These are phyloP conservation scores for Trichosporon faecale DNA, from an alignment of 1,284 basidiomycete species.

Conservation along the genomic window DNA sequence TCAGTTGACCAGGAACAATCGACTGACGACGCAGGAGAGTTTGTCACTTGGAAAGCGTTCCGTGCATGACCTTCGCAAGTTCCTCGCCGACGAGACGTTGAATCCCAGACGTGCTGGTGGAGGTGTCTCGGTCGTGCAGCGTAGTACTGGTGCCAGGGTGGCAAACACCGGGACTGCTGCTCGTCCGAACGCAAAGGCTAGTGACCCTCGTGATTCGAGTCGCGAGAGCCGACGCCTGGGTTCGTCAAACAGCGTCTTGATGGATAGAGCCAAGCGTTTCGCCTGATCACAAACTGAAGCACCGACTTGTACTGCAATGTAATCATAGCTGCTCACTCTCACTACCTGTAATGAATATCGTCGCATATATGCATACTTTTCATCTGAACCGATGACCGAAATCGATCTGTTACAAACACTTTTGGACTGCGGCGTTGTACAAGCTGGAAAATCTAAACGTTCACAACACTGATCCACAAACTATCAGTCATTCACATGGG, in stretches of 20 bases:
- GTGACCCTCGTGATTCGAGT: neutral
- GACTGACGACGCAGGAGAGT: neutral
- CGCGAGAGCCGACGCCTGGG: neutral
- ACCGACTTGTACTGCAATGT: neutral
- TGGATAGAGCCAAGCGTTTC: neutral
- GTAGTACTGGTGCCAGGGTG: neutral
- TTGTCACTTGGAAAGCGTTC: neutral
- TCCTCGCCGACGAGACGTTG: constrained; percentile 34
- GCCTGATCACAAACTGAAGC: neutral
- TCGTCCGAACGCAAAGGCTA: neutral
- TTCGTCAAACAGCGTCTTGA: neutral
- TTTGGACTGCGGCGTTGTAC: neutral
- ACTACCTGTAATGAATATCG: neutral
- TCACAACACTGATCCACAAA: neutral
- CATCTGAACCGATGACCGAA: neutral
- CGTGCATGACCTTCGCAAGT: constrained; percentile 25
- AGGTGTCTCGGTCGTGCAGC: constrained; percentile 32
- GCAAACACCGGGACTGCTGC: no score
- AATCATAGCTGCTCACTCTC: no score
- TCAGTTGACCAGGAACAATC: neutral
- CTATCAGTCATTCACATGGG: neutral
- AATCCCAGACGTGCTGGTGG: constrained; percentile 29
- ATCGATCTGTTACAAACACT: neutral
- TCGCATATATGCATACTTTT: neutral
- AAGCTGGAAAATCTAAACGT: neutral